Evolutionary conservation across 2,329 filamentous ascomycete species (phyloP).

Genomic region (Myriosclerotinia curreyana): DNA sequence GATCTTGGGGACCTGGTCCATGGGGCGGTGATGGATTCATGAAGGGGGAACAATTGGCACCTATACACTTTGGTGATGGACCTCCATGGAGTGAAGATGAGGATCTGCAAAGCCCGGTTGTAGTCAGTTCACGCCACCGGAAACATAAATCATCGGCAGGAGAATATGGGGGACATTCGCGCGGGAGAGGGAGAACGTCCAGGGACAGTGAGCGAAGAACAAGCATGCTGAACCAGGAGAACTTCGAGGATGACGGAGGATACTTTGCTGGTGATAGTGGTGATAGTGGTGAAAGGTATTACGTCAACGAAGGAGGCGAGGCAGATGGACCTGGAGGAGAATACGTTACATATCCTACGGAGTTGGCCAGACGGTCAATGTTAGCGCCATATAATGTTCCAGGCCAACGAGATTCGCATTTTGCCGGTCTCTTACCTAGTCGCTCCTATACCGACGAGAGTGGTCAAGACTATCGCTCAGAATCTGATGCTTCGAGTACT

Average conservation of each 20-base stretch:
- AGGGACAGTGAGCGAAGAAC: slow-evolving; percentile 43
- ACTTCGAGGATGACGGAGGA: slow-evolving; percentile 60
- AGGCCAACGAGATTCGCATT: slow-evolving; percentile 53
- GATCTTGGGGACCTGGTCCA: slow-evolving; percentile 52
- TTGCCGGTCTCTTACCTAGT: slow-evolving; percentile 46
- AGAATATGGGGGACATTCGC: slow-evolving; percentile 41
- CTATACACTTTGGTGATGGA: slow-evolving; percentile 81
- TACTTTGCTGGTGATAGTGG: slow-evolving; percentile 64
- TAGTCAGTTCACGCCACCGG: slow-evolving; percentile 79
- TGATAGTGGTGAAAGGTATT: slow-evolving; percentile 72
- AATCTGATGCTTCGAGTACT: slow-evolving; percentile 57
- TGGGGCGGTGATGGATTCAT: slow-evolving; percentile 46
- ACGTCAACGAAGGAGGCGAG: slow-evolving; percentile 66
- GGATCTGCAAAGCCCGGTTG: slow-evolving; percentile 83
- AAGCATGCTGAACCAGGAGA: slow-evolving; percentile 47
- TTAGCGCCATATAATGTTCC: slow-evolving; percentile 46
- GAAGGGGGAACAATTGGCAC: slow-evolving; percentile 69
- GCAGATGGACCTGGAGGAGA: slow-evolving; percentile 75
- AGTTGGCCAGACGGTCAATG: slow-evolving; percentile 57
- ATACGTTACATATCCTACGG: slow-evolving; percentile 72
- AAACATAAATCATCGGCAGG: slow-evolving; percentile 74
- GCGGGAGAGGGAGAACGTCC: slow-evolving; percentile 48
- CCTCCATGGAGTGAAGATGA: slow-evolving; percentile 96
- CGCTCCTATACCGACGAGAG: slow-evolving; percentile 42
- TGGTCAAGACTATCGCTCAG: slow-evolving; percentile 44